These are phyloP conservation scores for Tephrocybe sp. DNA, from an alignment of 768 basidiomycete genomes.

Conservation along the genomic window DNA sequence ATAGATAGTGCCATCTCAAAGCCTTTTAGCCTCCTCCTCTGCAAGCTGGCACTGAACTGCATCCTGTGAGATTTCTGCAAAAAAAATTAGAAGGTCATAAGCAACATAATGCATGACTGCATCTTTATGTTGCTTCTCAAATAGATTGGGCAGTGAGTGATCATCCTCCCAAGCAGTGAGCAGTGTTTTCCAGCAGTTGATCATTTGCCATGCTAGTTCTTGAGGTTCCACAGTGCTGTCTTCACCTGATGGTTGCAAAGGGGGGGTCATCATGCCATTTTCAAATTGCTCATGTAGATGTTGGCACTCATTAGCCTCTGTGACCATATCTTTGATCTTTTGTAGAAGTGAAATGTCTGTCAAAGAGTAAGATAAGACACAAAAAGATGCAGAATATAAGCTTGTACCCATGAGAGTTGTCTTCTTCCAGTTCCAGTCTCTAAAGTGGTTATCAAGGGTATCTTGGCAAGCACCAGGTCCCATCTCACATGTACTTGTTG, in stretches of 20 bases:
- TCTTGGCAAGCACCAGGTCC: too few species aligned
- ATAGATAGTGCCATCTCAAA: neutral
- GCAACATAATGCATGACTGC: neutral
- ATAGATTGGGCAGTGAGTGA: slow-evolving; percentile 7
- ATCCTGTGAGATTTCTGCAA: slow-evolving; percentile 13
- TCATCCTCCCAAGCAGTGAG: slow-evolving; percentile 8
- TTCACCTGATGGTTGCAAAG: neutral
- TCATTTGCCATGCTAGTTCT: too few species aligned
- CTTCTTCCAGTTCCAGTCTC: too few species aligned
- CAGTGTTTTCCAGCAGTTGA: too few species aligned
- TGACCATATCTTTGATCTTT: neutral
- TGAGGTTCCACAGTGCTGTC: neutral
- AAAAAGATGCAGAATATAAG: too few species aligned
- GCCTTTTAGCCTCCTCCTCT: slow-evolving; percentile 7
- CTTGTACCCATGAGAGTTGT: too few species aligned
- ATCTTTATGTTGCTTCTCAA: slow-evolving; percentile 3
- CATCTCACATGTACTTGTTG: slow-evolving; percentile 34
- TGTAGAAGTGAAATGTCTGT: neutral
- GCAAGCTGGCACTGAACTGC: slow-evolving; percentile 11
- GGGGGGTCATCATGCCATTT: neutral
- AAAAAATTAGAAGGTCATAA: neutral
- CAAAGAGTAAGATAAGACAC: too few species aligned
- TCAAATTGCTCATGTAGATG: neutral
- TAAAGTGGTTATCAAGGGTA: too few species aligned
- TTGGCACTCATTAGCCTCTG: neutral